Base-by-base conservation (phyloP, 169 alveolate species). In the Plasmodium adleri region DNA sequence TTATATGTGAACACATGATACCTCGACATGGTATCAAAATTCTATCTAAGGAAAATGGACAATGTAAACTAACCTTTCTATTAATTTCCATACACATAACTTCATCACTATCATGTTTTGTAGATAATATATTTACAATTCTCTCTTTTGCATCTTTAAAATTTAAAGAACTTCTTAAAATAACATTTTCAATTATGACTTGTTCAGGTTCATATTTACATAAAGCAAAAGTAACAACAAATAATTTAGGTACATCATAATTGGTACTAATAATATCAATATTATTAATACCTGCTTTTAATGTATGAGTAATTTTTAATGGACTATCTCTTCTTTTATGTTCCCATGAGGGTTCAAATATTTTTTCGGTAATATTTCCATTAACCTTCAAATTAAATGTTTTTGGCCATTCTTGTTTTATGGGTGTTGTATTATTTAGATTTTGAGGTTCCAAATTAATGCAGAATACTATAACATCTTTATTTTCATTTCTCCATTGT, bases 11-110 rank as follows among this genome's bases (percentile, higher is more conserved):
- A 93, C 99, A 97, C 47, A 71, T 74, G 17, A 90, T 68, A 39
- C 99, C 99, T 60, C 99, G 91, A 68, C 97, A 95, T 0, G 99
- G 99, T 24, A 96, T 70, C 39, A 93, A 95, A 22, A 97, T 97
- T 64, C 97, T 85, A 58, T 93, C 94, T 88, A 96, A 88, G 20
- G 97, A 93, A 43, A 96, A 92, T 2, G 98, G 98, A 68, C 98
- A 96, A 50, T 59, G 63, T 32, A 96, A 88, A 22, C 94, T 95
- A 64, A 96, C 88, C 67, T 93, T 92, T 70, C 95, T 83, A 49
- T 92, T 93, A 49, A 74, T 66, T 49, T 96, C 97, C 91, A 96
- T 88, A 58, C 98, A 96, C 87, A 92, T 91, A 13, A 96, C 96
- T 59, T 96, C 97, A 54, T 95, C 96, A 88, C 91, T 98, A 45